Percentiles rank a stretch among this genome's conserved stretches.
These are phyloP conservation scores for Mucor plumbeus DNA, from an alignment of 371 early-diverging fungal genomes.

Conservation along the genomic window DNA sequence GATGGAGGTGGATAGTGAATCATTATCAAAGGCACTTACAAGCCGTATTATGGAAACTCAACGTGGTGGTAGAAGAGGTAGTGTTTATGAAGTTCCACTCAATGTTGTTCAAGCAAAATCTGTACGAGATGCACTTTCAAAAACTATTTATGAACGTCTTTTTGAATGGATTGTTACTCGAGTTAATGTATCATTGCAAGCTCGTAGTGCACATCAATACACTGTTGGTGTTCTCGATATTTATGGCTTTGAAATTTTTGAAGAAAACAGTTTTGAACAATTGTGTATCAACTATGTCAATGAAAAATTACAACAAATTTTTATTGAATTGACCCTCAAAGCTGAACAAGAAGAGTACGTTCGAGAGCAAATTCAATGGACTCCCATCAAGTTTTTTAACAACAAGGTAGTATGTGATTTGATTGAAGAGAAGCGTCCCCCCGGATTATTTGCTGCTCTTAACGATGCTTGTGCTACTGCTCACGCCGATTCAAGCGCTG, in stretches of 20 bases:
- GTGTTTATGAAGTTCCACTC: conserved; percentile 82
- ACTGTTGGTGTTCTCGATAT: conserved; percentile 96
- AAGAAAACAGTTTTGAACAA: conserved; percentile 99
- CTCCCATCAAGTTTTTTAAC: conserved; percentile 99
- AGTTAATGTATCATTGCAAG: conserved; percentile 78
- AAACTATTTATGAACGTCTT: conserved; percentile 81
- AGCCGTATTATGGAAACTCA: conserved; percentile 79
- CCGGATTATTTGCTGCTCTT: conserved; percentile 92
- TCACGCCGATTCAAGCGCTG: conserved; percentile 88
- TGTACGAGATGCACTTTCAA: conserved; percentile 88
- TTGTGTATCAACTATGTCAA: conserved; percentile 99
- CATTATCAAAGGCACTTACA: conserved; percentile 70
- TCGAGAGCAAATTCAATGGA: conserved; percentile 98
- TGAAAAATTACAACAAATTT: conserved; percentile 99
- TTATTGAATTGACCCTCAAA: conserved; percentile 98
- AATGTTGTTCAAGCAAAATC: conserved; percentile 80
- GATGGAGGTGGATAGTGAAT: conserved; percentile 70
- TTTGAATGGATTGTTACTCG: conserved; percentile 93
- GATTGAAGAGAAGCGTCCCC: conserved; percentile 94
- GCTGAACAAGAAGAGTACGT: conserved; percentile 98
- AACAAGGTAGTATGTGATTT: conserved; percentile 98
- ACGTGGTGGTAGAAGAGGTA: conserved; percentile 82
- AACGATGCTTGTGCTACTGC: conserved; percentile 95
- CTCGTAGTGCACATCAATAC: conserved; percentile 67
- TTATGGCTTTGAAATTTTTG: conserved; percentile 95